Percentiles rank a stretch among this genome's conserved stretches.
Conservation (phyloP, 345 rosid genomes). For the Melaleuca alternifolia region DNA sequence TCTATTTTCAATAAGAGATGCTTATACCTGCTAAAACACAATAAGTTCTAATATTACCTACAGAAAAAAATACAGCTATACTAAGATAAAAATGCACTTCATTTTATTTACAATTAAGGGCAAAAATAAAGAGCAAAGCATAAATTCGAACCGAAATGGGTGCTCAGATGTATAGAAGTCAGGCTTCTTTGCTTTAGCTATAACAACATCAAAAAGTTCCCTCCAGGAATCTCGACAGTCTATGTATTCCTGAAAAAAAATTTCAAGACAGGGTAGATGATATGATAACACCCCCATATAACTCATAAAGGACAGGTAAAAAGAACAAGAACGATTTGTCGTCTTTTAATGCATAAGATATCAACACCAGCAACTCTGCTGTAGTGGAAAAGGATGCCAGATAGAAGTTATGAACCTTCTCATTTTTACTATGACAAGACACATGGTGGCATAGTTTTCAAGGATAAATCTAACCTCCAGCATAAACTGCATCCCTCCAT, state of each 20-base stretch:
- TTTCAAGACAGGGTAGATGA: slow-evolving; percentile 1
- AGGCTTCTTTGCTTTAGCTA: slow-evolving; percentile 95
- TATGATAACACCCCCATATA: background rate
- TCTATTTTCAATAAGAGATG: background rate
- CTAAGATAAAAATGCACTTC: background rate
- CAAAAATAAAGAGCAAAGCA: background rate
- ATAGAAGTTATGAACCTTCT: background rate
- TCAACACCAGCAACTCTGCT: background rate
- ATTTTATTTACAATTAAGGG: background rate
- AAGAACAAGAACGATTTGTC: background rate
- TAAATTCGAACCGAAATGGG: slow-evolving; percentile 68
- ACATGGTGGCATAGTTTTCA: background rate
- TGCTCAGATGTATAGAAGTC: slow-evolving; percentile 88
- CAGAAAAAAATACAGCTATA: background rate
- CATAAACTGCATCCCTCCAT: slow-evolving; percentile 91
- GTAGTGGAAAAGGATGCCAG: background rate
- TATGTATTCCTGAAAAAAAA: slow-evolving; percentile 49
- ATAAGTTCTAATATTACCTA: background rate
- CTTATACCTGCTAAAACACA: background rate
- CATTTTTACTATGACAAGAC: background rate
- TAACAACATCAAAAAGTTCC: slow-evolving; percentile 92
- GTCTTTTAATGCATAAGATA: background rate
- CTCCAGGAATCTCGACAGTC: slow-evolving; percentile 69
- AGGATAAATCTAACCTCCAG: slow-evolving; percentile 55
- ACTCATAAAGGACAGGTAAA: background rate